These are phyloP conservation scores for Oehlia diaphana DNA, from an alignment of 192 early-diverging fungal genomes.

Conservation along the genomic window DNA sequence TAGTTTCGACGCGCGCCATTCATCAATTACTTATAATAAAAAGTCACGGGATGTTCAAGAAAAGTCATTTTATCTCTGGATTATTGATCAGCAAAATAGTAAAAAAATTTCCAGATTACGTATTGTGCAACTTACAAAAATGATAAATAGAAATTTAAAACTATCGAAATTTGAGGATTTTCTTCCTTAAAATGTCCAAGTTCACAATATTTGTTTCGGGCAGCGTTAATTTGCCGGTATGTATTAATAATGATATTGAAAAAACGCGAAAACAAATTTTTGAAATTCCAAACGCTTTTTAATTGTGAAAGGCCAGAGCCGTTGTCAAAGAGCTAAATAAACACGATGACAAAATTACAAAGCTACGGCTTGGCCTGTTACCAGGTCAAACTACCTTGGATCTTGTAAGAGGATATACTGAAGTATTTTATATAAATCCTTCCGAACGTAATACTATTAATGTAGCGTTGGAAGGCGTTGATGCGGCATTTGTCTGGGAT, in stretches of 20 bases:
- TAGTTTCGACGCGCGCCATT: slow-evolving; percentile 24
- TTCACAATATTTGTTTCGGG: background rate
- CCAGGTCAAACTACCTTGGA: slow-evolving; percentile 11
- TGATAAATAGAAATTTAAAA: too few relatives aligned
- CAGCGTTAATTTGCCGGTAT: background rate
- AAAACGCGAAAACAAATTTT: too few relatives aligned
- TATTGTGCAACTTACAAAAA: too few relatives aligned
- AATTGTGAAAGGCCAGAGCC: too few relatives aligned
- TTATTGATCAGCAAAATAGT: too few relatives aligned
- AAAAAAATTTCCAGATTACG: too few relatives aligned
- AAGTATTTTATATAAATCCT: background rate
- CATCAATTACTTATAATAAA: too few relatives aligned
- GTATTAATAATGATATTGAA: background rate
- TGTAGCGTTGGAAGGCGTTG: slow-evolving; percentile 4
- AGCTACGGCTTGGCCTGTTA: background rate
- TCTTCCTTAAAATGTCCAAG: background rate
- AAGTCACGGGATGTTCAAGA: too few relatives aligned
- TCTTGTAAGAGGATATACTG: background rate
- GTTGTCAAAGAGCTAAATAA: background rate
- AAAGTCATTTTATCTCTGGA: too few relatives aligned
- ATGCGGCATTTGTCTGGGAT: slow-evolving; percentile 13
- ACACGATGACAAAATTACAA: background rate
- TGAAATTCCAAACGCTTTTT: too few relatives aligned
- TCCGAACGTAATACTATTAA: background rate
- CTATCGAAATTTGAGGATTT: too few relatives aligned